Percentiles rank a stretch among this genome's conserved stretches.
Evolutionary conservation across 148 eudicot species (phyloP).

Genomic region (Rhododendron williamsianum): DNA sequence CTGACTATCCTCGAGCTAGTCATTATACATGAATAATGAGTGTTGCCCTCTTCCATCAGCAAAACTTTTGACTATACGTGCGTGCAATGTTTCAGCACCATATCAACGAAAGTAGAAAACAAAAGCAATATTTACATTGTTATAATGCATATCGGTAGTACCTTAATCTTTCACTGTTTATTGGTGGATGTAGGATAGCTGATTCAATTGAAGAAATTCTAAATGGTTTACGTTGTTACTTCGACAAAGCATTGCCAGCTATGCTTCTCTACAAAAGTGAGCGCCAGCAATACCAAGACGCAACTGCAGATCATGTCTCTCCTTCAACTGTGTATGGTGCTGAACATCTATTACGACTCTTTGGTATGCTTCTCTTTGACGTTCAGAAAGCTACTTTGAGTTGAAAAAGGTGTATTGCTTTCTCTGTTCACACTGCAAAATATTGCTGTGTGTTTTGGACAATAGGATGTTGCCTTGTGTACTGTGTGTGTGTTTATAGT

Average conservation of each 20-base stretch:
- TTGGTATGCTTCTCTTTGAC: slow-evolving; percentile 53
- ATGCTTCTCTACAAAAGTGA: slow-evolving; percentile 90
- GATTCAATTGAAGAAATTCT: slow-evolving; percentile 73
- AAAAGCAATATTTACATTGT: background rate
- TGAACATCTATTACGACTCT: slow-evolving; percentile 90
- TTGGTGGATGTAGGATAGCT: slow-evolving; percentile 42
- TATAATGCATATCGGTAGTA: background rate
- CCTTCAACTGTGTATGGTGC: slow-evolving; percentile 94
- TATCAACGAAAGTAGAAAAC: background rate
- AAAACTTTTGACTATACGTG: background rate
- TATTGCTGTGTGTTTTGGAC: background rate
- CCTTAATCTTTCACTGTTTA: background rate
- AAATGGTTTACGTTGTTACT: slow-evolving; percentile 79
- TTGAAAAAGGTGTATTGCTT: background rate
- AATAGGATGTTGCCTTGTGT: background rate
- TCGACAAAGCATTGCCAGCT: slow-evolving; percentile 81
- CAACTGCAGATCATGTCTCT: slow-evolving; percentile 56
- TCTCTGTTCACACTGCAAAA: background rate
- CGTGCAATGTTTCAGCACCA: background rate
- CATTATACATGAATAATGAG: background rate
- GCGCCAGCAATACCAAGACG: slow-evolving; percentile 70
- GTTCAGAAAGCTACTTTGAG: background rate
- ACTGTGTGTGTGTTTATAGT: background rate
- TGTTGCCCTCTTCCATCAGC: background rate
- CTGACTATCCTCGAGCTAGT: background rate